Evolutionary conservation across 257 asterid species (phyloP).

Genomic region (Solanum raphanifolium): DNA sequence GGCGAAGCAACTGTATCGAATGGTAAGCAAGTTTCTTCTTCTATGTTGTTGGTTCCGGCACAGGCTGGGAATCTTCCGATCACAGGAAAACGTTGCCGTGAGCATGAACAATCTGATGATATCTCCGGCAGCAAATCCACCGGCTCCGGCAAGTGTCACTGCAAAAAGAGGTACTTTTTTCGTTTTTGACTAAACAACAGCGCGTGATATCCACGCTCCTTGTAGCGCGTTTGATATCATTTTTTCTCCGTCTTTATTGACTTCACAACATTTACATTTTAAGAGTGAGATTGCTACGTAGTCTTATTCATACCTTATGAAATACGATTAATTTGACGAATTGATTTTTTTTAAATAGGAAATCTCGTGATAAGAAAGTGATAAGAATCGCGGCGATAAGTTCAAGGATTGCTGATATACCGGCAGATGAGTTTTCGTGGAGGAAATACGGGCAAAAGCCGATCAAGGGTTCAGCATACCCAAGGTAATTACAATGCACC

Average conservation of each 20-base stretch:
- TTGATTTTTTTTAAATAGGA: conserved; percentile 25
- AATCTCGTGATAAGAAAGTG: conserved; percentile 34
- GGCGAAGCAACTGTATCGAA: conserved; percentile 82
- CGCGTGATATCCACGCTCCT: neutral
- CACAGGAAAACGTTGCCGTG: conserved; percentile 60
- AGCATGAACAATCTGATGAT: conserved; percentile 43
- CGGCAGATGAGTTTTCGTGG: conserved; percentile 66
- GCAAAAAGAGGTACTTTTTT: conserved; percentile 54
- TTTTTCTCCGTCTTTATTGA: neutral
- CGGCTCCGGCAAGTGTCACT: conserved; percentile 52
- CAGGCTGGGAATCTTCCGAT: conserved; percentile 48
- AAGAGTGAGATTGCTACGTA: too few relatives aligned
- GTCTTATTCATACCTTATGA: too few relatives aligned
- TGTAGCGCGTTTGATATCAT: neutral
- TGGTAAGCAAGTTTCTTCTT: conserved; percentile 21
- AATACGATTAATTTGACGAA: too few relatives aligned
- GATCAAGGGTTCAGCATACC: conserved; percentile 78
- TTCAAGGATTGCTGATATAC: conserved; percentile 60
- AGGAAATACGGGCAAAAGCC: conserved; percentile 85
- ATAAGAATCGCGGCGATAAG: conserved; percentile 66
- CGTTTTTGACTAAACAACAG: neutral
- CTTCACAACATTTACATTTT: neutral
- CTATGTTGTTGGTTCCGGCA: conserved; percentile 1
- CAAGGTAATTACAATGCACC: conserved; percentile 49
- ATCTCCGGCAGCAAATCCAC: conserved; percentile 47